Evolutionary conservation across 805 yeast species (phyloP), one percentile per base, ranked within the genome.

Genomic region (Babjeviella inositovora): DNA sequence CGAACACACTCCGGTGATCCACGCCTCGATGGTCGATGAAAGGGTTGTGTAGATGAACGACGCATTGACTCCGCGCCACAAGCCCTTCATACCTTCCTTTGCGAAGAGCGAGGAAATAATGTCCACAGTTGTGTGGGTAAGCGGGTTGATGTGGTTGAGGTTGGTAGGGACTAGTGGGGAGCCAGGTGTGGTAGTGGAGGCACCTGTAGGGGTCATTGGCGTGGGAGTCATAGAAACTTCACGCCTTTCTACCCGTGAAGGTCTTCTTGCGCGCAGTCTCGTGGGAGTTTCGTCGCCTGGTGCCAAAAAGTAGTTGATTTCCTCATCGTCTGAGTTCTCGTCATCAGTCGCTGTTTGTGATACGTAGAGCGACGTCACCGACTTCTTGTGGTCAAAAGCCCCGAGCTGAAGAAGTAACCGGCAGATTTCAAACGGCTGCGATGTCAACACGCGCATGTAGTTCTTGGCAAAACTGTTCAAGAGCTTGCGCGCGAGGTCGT

Each of bases 381-480:
- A 22, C 32, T 13, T 14, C 7, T 9, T 35, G 14, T 50, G 45
- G 12, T 42, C 40, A 39, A 75, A 72, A 15, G 62, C 65, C 4
- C 93, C 93, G 8, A 80, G 75, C 45, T 90, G 97, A 27, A 84
- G 48, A 14, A 85, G 54, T 32, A 81, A 57, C 26, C 87, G 59
- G 5, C 79, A 67, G 10, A 80, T 75, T 35, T 87, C 96, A 45
- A 85, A 73, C 2, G 98, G 97, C 46, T 90, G 96, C 11, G 80
- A 64, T 6, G 79, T 41, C 15, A 82, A 44, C 21, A 73, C 68
- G 29, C 70, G 70, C 25, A 69, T 45, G 50, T 90, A 87, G 32
- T 71, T 74, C 32, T 68, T 67, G 23, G 71, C 37, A 30, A 81
- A 68, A 21, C 76, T 68, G 40, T 62, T 55, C 13, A 70, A 45